Percentiles rank a stretch among this genome's conserved stretches.
Evolutionary conservation across 75 land plant genomes (phyloP).

Genomic region (Cryptomeria japonica): DNA sequence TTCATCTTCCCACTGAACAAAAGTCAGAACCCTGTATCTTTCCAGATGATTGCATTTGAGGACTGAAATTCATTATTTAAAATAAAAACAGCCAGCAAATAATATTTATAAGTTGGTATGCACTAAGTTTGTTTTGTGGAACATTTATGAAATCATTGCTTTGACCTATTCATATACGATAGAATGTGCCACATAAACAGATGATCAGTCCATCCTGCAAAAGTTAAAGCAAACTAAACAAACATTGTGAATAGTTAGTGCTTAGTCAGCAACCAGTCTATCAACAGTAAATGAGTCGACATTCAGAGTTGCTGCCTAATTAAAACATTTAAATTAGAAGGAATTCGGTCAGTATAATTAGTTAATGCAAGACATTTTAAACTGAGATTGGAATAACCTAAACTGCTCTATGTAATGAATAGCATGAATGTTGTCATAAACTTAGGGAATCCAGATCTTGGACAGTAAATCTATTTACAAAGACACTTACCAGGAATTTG

Average conservation of each 20-base stretch:
- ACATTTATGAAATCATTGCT: no score
- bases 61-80: no score
- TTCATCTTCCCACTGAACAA: neutral
- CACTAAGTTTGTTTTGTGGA: no score
- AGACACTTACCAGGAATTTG: neutral
- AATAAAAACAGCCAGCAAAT: no score
- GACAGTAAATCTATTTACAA: neutral
- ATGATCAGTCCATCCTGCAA: neutral
- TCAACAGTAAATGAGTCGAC: neutral
- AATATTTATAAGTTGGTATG: no score
- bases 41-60: neutral
- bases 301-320: neutral
- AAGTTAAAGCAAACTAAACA: neutral
- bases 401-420: neutral
- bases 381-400: neutral
- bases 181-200: neutral
- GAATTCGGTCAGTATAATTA: neutral
- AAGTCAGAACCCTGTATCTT: neutral
- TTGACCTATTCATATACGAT: neutral
- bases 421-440: neutral
- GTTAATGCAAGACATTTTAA: neutral
- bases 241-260: neutral
- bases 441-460: neutral
- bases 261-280: neutral
- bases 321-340: neutral